Conservation (phyloP, 106 monocot genomes). For the Apostasia ramifera region DNA sequence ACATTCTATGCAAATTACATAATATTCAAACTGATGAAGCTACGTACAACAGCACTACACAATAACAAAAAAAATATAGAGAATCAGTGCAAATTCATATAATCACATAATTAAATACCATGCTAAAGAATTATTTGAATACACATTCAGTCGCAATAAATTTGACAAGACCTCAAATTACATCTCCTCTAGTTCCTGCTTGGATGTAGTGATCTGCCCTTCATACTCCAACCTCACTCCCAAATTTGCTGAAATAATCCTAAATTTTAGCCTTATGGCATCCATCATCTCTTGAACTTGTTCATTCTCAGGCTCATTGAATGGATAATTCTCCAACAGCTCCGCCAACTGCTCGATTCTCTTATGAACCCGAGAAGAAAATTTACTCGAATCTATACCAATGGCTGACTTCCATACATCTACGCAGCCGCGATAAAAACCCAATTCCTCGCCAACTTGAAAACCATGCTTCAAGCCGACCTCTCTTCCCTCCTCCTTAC, state of each 20-base stretch:
- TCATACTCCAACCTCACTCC: constrained; percentile 59
- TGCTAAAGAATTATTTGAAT: too few relatives aligned
- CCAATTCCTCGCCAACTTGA: constrained; percentile 62
- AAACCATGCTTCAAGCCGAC: constrained; percentile 64
- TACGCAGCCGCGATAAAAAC: constrained; percentile 65
- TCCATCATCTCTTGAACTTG: constrained; percentile 48
- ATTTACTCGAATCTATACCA: constrained; percentile 23
- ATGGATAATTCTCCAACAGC: constrained; percentile 38
- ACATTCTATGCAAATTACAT: too few relatives aligned
- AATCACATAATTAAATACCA: too few relatives aligned
- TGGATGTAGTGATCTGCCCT: constrained; percentile 25
- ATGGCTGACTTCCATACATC: constrained; percentile 51
- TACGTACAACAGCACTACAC: too few relatives aligned
- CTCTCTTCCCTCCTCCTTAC: constrained; percentile 57
- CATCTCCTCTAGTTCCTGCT: constrained; percentile 23
- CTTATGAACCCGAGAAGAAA: constrained; percentile 52
- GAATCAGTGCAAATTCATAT: too few relatives aligned
- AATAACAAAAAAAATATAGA: too few relatives aligned
- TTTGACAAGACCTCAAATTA: not conserved
- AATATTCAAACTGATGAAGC: too few relatives aligned
- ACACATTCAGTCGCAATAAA: too few relatives aligned
- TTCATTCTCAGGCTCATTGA: constrained; percentile 57
- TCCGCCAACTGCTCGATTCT: constrained; percentile 34
- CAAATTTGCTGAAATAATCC: constrained; percentile 37
- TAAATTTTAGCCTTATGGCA: constrained; percentile 54